Evolutionary conservation across 352 stramenopile genomes (phyloP), one percentile per base, ranked within the genome.

Genomic region (Phytophthora palmivora): DNA sequence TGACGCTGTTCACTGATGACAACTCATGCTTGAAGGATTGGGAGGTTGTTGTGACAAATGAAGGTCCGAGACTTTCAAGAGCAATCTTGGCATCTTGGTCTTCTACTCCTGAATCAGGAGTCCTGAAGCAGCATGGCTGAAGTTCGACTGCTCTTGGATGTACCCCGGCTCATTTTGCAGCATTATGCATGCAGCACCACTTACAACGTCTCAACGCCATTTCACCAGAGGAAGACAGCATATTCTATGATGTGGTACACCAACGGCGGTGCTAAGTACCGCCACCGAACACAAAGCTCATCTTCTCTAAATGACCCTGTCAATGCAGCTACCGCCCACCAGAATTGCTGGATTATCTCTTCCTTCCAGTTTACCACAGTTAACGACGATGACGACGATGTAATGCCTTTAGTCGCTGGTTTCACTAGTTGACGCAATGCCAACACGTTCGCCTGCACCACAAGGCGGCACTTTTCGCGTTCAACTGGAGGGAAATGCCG

Each of bases 151-250:
- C 6, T 14, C 30, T 34, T 34, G 7, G 7, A 14, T 37, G n/a
- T 52, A 5, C 47, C 56, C 58, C 59, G 59, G 51, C 59, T 67
- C 59, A 67, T 24, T 44, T 21, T 42, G 16, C 51, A 62, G 42
- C 34, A 43, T 51, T 55, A 21, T 63, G 44, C 52, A 50, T 67
- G 60, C 45, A 67, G 53, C 61, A 41, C 36, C 46, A 47, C 42
- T 52, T 42, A 58, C 53, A 64, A 64, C 22, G n/a, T 28, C 19
- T 52, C 48, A 52, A 58, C 36, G 19, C 16, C 28, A 47, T 63
- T 57, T 83, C 62, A 90, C 78, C 76, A 89, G 1, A 88, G 71
- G 48, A 74, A 87, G 22, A 87, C 53, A n/a, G 79, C 82, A 41
- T 70, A 87, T 50, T 86, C 74, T 37, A 88, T 51, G 54, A 90